Percentiles rank a stretch among this genome's conserved stretches.
phyloP scores from a whole-genome alignment of 225 moss, liverwort and hornwort genomes.

The Marchantia paleacea region DNA sequence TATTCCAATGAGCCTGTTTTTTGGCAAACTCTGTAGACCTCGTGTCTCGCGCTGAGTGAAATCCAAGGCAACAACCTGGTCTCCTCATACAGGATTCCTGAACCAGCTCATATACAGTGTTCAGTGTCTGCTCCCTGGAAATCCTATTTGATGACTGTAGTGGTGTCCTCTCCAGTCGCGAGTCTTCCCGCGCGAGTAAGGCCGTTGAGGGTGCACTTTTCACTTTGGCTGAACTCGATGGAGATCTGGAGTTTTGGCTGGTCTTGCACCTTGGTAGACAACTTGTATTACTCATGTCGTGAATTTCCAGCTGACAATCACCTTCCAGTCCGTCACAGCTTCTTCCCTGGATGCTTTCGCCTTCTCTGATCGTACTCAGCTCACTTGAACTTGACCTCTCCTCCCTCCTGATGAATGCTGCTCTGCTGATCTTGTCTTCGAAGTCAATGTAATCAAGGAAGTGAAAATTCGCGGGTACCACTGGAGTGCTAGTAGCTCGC shows the following conservation, averaged over 20 bases:
- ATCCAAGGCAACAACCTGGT: neutral
- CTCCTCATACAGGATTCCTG: neutral
- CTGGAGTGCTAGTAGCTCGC: neutral
- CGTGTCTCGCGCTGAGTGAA: constrained; percentile 19
- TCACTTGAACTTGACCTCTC: constrained; percentile 2
- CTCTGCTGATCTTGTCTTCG: constrained; percentile 3
- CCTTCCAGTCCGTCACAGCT: neutral
- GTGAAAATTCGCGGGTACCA: neutral
- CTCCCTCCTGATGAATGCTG: constrained; percentile 6
- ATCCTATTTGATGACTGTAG: neutral
- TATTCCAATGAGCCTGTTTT: neutral
- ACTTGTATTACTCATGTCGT: neutral
- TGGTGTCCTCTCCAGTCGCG: neutral
- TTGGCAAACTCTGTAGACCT: neutral
- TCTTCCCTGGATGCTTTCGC: neutral
- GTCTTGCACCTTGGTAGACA: neutral
- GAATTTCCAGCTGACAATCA: neutral
- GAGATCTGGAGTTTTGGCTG: constrained; percentile 18
- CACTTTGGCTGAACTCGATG: neutral
- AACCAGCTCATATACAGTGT: neutral
- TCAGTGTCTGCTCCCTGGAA: neutral
- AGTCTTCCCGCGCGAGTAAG: neutral
- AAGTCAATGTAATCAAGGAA: neutral
- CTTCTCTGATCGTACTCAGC: constrained; percentile 10
- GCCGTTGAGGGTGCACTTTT: neutral